phyloP scores from a whole-genome alignment of 73 alveolate genomes.

The Uronychia setigera region DNA sequence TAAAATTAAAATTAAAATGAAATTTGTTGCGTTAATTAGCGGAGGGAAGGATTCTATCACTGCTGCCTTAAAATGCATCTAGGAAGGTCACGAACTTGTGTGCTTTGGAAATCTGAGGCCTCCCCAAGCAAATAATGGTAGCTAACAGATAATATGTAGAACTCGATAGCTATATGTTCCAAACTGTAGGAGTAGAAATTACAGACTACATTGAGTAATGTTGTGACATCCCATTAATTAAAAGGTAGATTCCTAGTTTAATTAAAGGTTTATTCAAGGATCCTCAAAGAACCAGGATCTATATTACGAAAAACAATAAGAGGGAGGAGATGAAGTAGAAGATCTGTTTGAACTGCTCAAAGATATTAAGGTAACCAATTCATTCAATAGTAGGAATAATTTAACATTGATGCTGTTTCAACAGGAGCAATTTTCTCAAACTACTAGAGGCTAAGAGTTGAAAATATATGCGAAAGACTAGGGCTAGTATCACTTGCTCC shows the following conservation, averaged over 20 bases:
- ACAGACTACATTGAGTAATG: conserved; percentile 92
- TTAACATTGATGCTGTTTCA: conserved; percentile 87
- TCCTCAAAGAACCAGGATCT: conserved; percentile 70
- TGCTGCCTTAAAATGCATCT: conserved; percentile 80
- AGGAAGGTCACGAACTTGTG: conserved; percentile 86
- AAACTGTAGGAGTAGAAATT: conserved; percentile 93
- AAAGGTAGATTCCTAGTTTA: conserved; percentile 9
- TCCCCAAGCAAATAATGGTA: conserved; percentile 27
- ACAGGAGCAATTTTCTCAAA: conserved; percentile 96
- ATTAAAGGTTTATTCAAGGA: conserved; percentile 57
- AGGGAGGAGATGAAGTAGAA: conserved; percentile 95
- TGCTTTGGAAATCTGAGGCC: conserved; percentile 91
- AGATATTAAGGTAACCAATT: conserved; percentile 75
- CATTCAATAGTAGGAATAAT: neutral
- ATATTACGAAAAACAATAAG: conserved; percentile 58
- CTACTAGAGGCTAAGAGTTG: conserved; percentile 96
- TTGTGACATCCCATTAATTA: conserved; percentile 80
- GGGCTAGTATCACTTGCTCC: conserved; percentile 87
- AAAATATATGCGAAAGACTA: conserved; percentile 93
- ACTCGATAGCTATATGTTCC: conserved; percentile 94
- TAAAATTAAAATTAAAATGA: conserved; percentile 32
- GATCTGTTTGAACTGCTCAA: conserved; percentile 87
- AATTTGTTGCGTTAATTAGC: conserved; percentile 79
- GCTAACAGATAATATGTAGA: conserved; percentile 57
- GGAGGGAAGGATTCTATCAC: conserved; percentile 90